Evolutionary conservation across 805 yeast species (phyloP).

Genomic region (Saturnispora galanensis): DNA sequence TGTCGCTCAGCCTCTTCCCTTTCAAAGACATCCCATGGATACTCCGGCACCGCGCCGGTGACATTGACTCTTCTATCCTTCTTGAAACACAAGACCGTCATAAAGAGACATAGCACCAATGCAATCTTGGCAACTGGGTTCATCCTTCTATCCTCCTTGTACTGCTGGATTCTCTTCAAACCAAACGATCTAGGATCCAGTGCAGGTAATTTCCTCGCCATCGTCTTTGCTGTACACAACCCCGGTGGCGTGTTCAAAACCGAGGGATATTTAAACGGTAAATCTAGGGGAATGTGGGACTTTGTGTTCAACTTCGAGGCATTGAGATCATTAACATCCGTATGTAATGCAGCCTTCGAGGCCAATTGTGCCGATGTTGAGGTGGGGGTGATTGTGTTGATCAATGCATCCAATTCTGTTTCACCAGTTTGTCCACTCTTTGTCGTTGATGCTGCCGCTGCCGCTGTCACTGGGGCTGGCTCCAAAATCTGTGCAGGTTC

Average conservation of each 20-base stretch:
- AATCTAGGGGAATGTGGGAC: constrained; percentile 40
- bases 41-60: constrained; percentile 24
- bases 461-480: too few relatives aligned
- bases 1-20: constrained; percentile 8
- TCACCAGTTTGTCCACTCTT: background rate
- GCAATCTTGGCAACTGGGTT: constrained; percentile 50
- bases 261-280: constrained; percentile 44
- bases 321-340: constrained; percentile 7
- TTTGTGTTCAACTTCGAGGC: constrained; percentile 10
- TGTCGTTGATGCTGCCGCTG: background rate
- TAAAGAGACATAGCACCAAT: constrained; percentile 37
- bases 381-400: constrained; percentile 7
- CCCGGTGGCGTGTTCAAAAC: constrained; percentile 16
- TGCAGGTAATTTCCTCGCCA: constrained; percentile 27
- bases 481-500: background rate
- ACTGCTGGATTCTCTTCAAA: constrained; percentile 32
- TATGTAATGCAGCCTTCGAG: constrained; percentile 10
- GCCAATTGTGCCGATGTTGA: constrained; percentile 7
- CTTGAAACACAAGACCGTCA: constrained; percentile 42
- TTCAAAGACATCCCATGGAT: constrained; percentile 20
- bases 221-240: constrained; percentile 23
- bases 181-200: constrained; percentile 31
- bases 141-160: constrained; percentile 40
- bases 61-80: constrained; percentile 36
- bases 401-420: constrained; percentile 10